phyloP scores from a whole-genome alignment of 2,329 filamentous ascomycete species.

The Tolypocladium cylindrosporum region DNA sequence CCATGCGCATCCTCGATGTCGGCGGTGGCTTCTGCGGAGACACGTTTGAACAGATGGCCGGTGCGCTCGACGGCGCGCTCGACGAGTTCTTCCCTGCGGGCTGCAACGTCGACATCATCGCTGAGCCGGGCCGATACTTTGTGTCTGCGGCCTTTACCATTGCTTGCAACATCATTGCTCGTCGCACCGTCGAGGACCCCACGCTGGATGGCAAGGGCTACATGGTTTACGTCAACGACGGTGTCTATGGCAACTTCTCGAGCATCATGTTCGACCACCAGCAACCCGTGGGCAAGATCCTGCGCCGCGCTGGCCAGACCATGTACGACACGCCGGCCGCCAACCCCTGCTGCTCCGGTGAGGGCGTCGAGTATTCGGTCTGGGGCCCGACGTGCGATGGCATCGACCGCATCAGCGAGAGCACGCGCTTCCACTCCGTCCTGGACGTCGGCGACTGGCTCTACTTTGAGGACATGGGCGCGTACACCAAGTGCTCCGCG shows the following conservation, averaged over 20 bases:
- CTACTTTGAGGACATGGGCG: conserved; percentile 98
- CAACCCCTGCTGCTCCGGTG: conserved; percentile 32
- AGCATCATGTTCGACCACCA: conserved; percentile 99
- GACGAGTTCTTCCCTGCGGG: conserved; percentile 78
- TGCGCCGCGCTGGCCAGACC: conserved; percentile 51
- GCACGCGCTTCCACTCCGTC: conserved; percentile 64
- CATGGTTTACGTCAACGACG: conserved; percentile 97
- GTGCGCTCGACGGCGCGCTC: conserved; percentile 66
- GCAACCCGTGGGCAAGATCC: conserved; percentile 73
- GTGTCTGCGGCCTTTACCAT: conserved; percentile 89
- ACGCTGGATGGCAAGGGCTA: conserved; percentile 59
- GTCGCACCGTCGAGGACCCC: conserved; percentile 74
- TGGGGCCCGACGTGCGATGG: conserved; percentile 98
- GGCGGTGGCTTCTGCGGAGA: conserved; percentile 89
- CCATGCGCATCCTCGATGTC: conserved; percentile 81
- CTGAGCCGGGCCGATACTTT: conserved; percentile 94
- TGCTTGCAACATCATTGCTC: conserved; percentile 91
- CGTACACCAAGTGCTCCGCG: conserved; percentile 96
- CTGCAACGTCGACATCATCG: conserved; percentile 70
- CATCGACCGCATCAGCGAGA: conserved; percentile 86
- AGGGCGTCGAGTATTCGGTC: conserved; percentile 76
- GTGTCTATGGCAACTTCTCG: conserved; percentile 96
- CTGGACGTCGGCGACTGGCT: conserved; percentile 95
- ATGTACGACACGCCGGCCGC: conserved; percentile 46
- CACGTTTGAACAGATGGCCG: conserved; percentile 84